Evolutionary conservation across 352 stramenopile species (phyloP).

Genomic region (Pilasporangium apinafurcum): DNA sequence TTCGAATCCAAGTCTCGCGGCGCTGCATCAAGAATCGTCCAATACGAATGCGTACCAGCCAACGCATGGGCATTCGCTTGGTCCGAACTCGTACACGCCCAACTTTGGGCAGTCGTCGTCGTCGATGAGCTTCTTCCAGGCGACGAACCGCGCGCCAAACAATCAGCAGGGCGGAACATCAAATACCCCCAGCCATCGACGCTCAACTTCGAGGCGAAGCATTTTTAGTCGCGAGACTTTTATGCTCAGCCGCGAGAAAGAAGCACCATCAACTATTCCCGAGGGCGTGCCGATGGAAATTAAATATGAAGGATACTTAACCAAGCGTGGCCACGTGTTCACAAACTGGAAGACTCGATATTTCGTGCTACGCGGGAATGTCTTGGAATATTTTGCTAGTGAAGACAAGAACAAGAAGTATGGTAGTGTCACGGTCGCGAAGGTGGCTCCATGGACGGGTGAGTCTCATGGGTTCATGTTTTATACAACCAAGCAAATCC

Average conservation of each 20-base stretch:
- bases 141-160: conserved; percentile 15
- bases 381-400: conserved; percentile 80
- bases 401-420: conserved; percentile 85
- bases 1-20: conserved; percentile 62
- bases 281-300: conserved; percentile 44
- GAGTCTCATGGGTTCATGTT: conserved; percentile 89
- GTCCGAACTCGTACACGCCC: conserved; percentile 31
- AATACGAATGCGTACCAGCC: conserved; percentile 9
- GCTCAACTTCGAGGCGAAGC: conserved; percentile 59
- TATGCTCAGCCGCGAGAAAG: conserved; percentile 71
- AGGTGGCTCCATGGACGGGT: conserved; percentile 80
- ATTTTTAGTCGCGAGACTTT: conserved; percentile 71
- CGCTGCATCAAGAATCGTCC: conserved; percentile 27
- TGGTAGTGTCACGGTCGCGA: conserved; percentile 80
- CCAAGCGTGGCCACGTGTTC: conserved; percentile 84
- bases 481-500: conserved; percentile 85
- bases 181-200: conserved; percentile 21
- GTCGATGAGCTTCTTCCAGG: conserved; percentile 17
- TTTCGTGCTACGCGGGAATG: conserved; percentile 78
- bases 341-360: conserved; percentile 90
- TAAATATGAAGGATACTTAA: conserved; percentile 77
- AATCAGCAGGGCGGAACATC: conserved; percentile 16
- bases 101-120: conserved; percentile 9
- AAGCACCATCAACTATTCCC: conserved; percentile 51
- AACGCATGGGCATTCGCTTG: conserved; percentile 66